Evolutionary conservation across 169 alveolate genomes (phyloP).

Genomic region (Perkinsus chesapeaki): DNA sequence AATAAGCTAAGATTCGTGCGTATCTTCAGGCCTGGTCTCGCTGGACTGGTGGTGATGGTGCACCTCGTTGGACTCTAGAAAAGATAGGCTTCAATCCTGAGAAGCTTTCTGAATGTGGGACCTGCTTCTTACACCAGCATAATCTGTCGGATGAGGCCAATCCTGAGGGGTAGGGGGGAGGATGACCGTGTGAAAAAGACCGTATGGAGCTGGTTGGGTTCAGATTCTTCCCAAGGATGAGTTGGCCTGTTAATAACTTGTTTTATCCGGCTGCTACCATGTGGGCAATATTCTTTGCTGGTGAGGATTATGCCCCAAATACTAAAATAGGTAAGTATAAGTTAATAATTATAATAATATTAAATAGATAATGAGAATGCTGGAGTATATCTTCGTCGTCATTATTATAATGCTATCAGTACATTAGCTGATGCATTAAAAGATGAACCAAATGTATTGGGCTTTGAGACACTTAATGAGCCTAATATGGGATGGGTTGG

Average conservation of each 20-base stretch:
- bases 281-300: slow-evolving; percentile 6
- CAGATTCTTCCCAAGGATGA: slow-evolving; percentile 5
- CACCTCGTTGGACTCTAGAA: slow-evolving; percentile 14
- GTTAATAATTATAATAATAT: too few relatives aligned
- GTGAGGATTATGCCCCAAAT: slow-evolving; percentile 13
- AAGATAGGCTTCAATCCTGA: not conserved
- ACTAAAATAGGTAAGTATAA: not conserved
- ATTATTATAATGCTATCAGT: not conserved
- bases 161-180: not conserved
- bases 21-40: slow-evolving; percentile 11
- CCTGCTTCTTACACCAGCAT: not conserved
- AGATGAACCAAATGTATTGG: not conserved
- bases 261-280: slow-evolving; percentile 9
- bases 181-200: not conserved
- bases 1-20: too few relatives aligned
- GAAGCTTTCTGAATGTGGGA: not conserved
- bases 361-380: not conserved
- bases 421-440: not conserved
- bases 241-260: slow-evolving; percentile 6
- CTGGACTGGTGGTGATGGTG: slow-evolving; percentile 6
- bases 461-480: slow-evolving; percentile 12
- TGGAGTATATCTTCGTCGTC: not conserved
- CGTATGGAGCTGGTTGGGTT: not conserved
- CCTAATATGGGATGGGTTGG: slow-evolving; percentile 7
- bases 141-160: not conserved